phyloP scores from a whole-genome alignment of 495 filamentous ascomycete genomes.

The Aspergillus carlsbadensis region DNA sequence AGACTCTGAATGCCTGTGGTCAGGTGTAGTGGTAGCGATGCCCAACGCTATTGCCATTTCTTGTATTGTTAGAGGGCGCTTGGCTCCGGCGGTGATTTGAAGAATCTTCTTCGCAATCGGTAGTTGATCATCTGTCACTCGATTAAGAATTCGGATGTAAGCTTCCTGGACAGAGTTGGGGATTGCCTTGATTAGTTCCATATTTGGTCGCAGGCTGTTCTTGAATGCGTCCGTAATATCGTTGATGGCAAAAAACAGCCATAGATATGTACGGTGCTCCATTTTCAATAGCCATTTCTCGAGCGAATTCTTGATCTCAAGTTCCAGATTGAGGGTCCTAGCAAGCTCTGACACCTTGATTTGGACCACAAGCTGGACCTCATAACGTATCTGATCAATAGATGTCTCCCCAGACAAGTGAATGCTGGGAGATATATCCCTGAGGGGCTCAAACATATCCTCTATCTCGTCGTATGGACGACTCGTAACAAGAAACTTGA shows the following conservation, averaged over 20 bases:
- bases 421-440: constrained; percentile 23
- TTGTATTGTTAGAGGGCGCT: background rate
- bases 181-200: background rate
- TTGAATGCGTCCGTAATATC: constrained; percentile 19
- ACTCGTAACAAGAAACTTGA: constrained; percentile 47
- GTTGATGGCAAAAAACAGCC: constrained; percentile 29
- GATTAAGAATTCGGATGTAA: background rate
- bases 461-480: constrained; percentile 40
- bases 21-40: background rate
- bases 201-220: constrained; percentile 16
- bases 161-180: background rate
- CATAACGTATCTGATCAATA: constrained; percentile 30
- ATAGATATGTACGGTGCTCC: constrained; percentile 40
- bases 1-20: too few relatives aligned
- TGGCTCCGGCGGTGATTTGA: background rate
- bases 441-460: constrained; percentile 17
- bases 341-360: constrained; percentile 27
- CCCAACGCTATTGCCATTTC: background rate
- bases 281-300: constrained; percentile 22
- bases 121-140: background rate
- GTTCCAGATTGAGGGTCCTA: constrained; percentile 3
- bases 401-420: constrained; percentile 41
- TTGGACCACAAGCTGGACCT: constrained; percentile 39
- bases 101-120: background rate
- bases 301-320: constrained; percentile 8